Evolutionary conservation across 2,329 filamentous ascomycete genomes (phyloP).

Genomic region (Cercospora nicotianae): DNA sequence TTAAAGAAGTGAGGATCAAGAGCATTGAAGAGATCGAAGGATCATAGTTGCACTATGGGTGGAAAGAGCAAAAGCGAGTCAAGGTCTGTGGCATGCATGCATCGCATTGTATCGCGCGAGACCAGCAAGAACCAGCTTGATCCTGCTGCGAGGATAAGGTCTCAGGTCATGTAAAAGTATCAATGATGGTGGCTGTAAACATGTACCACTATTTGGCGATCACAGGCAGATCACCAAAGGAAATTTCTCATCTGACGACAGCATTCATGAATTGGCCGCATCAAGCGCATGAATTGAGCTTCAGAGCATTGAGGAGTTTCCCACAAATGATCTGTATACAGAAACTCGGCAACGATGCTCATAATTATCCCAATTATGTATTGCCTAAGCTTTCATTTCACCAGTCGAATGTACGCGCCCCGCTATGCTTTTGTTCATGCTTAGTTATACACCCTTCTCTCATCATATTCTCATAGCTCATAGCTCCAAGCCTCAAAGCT

Average conservation of each 20-base stretch:
- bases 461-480: conserved; percentile 7
- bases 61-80: too few species aligned
- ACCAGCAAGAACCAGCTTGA: too few species aligned
- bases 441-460: background rate
- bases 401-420: background rate
- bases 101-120: too few species aligned
- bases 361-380: background rate
- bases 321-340: too few species aligned
- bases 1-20: conserved; percentile 76
- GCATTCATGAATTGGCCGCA: too few species aligned
- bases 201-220: background rate
- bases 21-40: conserved; percentile 55
- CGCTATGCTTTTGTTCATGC: conserved; percentile 17
- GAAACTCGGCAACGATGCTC: too few species aligned
- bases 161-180: background rate
- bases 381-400: background rate
- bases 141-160: too few species aligned
- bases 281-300: background rate
- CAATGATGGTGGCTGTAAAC: background rate
- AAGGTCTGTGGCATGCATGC: too few species aligned
- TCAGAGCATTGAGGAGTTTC: too few species aligned
- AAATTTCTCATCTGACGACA: too few species aligned
- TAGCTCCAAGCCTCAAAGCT: conserved; percentile 26
- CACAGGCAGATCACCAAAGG: background rate
- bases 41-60: background rate